phyloP scores from a whole-genome alignment of 192 early-diverging fungal genomes.

The Podila verticillata region DNA sequence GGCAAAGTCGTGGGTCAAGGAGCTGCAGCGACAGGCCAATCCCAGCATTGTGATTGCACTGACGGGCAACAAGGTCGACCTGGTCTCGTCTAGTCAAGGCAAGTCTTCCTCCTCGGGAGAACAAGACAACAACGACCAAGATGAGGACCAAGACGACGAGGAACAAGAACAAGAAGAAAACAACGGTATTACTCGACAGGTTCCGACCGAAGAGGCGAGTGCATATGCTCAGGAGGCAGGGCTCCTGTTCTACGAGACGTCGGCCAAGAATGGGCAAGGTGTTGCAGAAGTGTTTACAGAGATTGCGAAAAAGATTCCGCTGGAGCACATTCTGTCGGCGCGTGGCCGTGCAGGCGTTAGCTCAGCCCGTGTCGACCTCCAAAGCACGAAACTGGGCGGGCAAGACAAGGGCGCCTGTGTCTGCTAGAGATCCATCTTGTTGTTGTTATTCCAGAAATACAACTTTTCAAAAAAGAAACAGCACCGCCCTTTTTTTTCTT shows the following conservation, averaged over 20 bases:
- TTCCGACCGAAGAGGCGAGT: conserved; percentile 80
- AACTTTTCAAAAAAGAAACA: background rate
- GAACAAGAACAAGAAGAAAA: conserved; percentile 55
- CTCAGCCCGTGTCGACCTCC: conserved; percentile 43
- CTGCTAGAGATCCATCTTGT: conserved; percentile 14
- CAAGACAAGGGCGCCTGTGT: conserved; percentile 46
- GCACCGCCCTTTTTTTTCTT: background rate
- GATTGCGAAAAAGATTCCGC: conserved; percentile 69
- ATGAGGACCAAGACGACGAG: conserved; percentile 53
- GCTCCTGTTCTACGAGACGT: conserved; percentile 90
- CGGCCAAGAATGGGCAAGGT: conserved; percentile 85
- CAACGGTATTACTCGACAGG: conserved; percentile 61
- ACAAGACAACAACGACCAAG: conserved; percentile 47
- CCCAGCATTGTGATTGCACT: conserved; percentile 96
- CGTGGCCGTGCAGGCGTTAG: conserved; percentile 26
- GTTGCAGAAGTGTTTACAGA: conserved; percentile 93
- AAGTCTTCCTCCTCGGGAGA: conserved; percentile 9
- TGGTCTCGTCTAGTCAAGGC: conserved; percentile 56
- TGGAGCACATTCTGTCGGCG: conserved; percentile 55
- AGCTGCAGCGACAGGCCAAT: conserved; percentile 95
- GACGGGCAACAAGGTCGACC: conserved; percentile 96
- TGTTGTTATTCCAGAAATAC: background rate
- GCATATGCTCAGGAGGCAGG: conserved; percentile 84
- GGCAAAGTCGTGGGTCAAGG: conserved; percentile 96
- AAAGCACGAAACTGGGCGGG: conserved; percentile 33